Conservation (phyloP, 768 basidiomycete genomes). For the Auriscalpium orientale region DNA sequence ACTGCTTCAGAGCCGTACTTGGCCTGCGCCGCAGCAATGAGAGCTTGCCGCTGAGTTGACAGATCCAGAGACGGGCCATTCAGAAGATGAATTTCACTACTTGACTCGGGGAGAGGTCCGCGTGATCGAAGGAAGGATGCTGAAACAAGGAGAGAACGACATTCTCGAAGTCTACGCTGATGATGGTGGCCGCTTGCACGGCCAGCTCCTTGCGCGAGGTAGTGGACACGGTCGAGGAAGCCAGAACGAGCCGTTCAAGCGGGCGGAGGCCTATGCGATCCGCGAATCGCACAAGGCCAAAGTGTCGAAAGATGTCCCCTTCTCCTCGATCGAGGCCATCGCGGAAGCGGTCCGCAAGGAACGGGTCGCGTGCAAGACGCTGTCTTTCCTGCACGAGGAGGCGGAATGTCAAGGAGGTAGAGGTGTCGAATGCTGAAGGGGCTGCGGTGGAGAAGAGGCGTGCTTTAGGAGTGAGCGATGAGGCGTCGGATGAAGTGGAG, state of each 20-base stretch:
- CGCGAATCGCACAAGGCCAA: slow-evolving; percentile 76
- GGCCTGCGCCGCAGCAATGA: slow-evolving; percentile 66
- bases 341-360: slow-evolving; percentile 83
- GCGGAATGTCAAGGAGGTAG: slow-evolving; percentile 72
- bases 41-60: slow-evolving; percentile 61
- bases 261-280: slow-evolving; percentile 77
- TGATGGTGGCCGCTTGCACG: slow-evolving; percentile 52
- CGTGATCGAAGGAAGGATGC: slow-evolving; percentile 75
- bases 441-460: slow-evolving; percentile 53
- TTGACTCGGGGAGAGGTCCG: slow-evolving; percentile 67
- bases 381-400: slow-evolving; percentile 84
- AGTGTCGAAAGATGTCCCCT: slow-evolving; percentile 74
- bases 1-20: slow-evolving; percentile 78
- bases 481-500: slow-evolving; percentile 96
- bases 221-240: slow-evolving; percentile 63
- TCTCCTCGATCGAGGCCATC: slow-evolving; percentile 87
- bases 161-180: slow-evolving; percentile 74
- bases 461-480: slow-evolving; percentile 78
- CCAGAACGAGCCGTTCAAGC: slow-evolving; percentile 72
- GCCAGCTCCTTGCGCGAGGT: slow-evolving; percentile 54
- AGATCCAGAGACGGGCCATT: slow-evolving; percentile 61
- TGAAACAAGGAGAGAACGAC: slow-evolving; percentile 73
- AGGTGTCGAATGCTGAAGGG: slow-evolving; percentile 66
- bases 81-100: slow-evolving; percentile 72
- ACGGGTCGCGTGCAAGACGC: slow-evolving; percentile 84